Evolutionary conservation across 805 yeast species (phyloP), one percentile per base, ranked within the genome.

Genomic region (Myxozyma sirexii): DNA sequence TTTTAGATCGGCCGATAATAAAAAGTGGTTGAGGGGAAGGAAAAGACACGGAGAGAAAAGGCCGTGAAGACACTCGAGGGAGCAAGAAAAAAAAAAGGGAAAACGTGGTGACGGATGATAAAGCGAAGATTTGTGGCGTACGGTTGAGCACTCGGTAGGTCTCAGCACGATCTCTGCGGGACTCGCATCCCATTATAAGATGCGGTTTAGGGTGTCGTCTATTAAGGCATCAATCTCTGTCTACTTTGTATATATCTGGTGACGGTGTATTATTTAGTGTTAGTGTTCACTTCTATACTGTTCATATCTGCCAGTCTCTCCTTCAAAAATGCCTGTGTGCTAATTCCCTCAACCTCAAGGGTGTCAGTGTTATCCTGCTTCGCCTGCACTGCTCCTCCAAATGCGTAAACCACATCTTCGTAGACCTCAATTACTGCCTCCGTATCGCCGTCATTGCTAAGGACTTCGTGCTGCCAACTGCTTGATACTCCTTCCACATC

Each of bases 381-480:
- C 45, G 21, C 13, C 19, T 24, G 24, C 39, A 5, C 46, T n/a
- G 56, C 51, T 13, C 54, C 55, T 19, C 63, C 63, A 29, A 61
- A 61, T 21, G 60, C 62, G 21, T 59, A 59, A 8, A 62, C 62
- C 15, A 63, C 66, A 10, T 63, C 66, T 39, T 63, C 66, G 50
- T 62, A 63, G 4, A 61, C 62, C 46, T 63, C 66, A 24, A 61
- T 50, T 3, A 62, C 49, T 19, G 55, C 65, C 23, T 33, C 62
- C 51, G 43, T 33, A 23, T 41, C 57, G 2, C 48, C 56, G 7
- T 57, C 63, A 37, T 42, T 33, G 8, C 33, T 57, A 12, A 47
- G 47, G 21, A 45, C 44, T 19, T 63, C 62, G n/a, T 44, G 23
- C 44, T 52, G 63, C 74, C 73, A 69, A 10, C 66, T 62, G 15